These are phyloP conservation scores for Discostella stelligeroides DNA, from an alignment of 108 stramenopile genomes.

Conservation along the genomic window DNA sequence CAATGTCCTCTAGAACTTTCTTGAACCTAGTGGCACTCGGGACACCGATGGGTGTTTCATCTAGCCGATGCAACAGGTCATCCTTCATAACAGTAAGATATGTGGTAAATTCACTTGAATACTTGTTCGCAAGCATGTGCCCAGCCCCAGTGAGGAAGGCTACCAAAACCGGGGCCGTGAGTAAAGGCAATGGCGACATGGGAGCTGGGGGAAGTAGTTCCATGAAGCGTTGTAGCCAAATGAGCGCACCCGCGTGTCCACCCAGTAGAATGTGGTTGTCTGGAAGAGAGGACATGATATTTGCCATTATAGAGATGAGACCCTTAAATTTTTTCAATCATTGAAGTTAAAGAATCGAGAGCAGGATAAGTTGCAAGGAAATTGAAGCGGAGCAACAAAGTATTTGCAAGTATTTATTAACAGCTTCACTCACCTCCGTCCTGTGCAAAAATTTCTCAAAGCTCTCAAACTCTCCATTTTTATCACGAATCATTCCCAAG, in stretches of 20 bases:
- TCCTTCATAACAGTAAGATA: constrained; percentile 51
- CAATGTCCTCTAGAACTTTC: constrained; percentile 64
- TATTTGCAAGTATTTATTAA: not conserved
- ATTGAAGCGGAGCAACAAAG: not conserved
- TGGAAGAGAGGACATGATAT: constrained; percentile 76
- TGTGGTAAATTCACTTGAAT: constrained; percentile 53
- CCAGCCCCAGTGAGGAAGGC: constrained; percentile 85
- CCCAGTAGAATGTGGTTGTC: constrained; percentile 66
- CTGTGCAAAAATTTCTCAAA: constrained; percentile 80
- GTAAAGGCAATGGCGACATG: constrained; percentile 63
- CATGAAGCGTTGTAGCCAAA: constrained; percentile 80
- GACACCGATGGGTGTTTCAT: constrained; percentile 73
- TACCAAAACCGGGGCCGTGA: constrained; percentile 84
- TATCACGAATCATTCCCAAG: constrained; percentile 80
- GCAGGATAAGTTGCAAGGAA: not conserved
- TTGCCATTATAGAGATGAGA: constrained; percentile 79
- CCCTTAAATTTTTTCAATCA: constrained; percentile 25
- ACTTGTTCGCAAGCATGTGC: constrained; percentile 82
- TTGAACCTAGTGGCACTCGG: constrained; percentile 77
- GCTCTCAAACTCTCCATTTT: constrained; percentile 77
- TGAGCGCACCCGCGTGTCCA: constrained; percentile 70
- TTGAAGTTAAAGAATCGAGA: not conserved
- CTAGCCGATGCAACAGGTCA: constrained; percentile 65
- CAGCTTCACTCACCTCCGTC: constrained; percentile 55
- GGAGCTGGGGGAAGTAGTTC: constrained; percentile 63